Evolutionary conservation across 225 moss, liverwort and hornwort genomes (phyloP).

Genomic region (Takakia lepidozioides): DNA sequence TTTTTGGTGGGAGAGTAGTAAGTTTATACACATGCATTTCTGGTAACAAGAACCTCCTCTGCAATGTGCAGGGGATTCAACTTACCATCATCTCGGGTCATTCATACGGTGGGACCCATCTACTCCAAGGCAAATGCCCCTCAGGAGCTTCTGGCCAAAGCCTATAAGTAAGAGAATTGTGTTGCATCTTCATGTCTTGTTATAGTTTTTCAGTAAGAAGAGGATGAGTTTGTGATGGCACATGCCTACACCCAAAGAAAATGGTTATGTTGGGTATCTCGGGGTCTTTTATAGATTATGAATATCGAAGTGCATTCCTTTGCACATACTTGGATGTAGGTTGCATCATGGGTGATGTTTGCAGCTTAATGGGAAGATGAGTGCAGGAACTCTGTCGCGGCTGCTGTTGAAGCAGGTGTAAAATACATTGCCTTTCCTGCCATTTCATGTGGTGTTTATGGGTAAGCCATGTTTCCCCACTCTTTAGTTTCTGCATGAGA

Average conservation of each 20-base stretch:
- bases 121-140: constrained; percentile 22
- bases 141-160: constrained; percentile 21
- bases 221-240: too few relatives aligned
- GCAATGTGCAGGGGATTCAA: constrained; percentile 43
- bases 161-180: constrained; percentile 31
- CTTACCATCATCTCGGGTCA: constrained; percentile 48
- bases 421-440: constrained; percentile 85
- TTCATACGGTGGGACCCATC: constrained; percentile 83
- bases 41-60: too few relatives aligned
- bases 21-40: too few relatives aligned
- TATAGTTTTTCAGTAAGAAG: not conserved
- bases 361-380: too few relatives aligned
- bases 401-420: constrained; percentile 34
- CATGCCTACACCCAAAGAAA: too few relatives aligned
- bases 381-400: constrained; percentile 25
- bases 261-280: too few relatives aligned
- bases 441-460: constrained; percentile 78
- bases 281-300: too few relatives aligned
- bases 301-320: too few relatives aligned
- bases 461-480: constrained; percentile 5
- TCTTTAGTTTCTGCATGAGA: not conserved
- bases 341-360: too few relatives aligned
- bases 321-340: too few relatives aligned
- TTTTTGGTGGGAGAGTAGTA: too few relatives aligned
- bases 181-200: not conserved